Base-by-base conservation (phyloP, 768 basidiomycete species). In the Neoboletus brunneissimus region DNA sequence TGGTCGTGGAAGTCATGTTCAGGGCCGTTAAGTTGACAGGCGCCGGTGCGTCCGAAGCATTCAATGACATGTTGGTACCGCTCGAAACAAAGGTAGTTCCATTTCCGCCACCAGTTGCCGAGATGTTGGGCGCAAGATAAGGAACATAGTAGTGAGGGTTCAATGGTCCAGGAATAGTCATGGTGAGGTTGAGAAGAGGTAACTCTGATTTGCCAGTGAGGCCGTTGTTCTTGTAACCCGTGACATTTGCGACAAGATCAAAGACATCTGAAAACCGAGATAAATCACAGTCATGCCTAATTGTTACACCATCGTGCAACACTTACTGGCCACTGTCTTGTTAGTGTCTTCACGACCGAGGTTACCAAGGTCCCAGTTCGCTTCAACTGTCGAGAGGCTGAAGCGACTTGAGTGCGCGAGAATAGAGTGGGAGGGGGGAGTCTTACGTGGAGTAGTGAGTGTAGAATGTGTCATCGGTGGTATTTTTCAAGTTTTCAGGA, bases 301-400 rank as follows among this genome's bases (percentile, higher is more conserved):
- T 9, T 25, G 43, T 15, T 23, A 11, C 12, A 43, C 10, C 13
- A 20, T n/a, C n/a, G n/a, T n/a, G n/a, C n/a, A n/a, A n/a, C n/a
- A 55, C 54, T 51, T 38, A 60, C 60, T 65, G 29, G 48, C 48
- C 31, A 61, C 25, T 11, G 57, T 75, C 72, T 73, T 70, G 69
- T 82, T 82, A 23, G 79, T 79, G 63, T 84, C 82, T 40, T 72
- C 71, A 41, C 83, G 77, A 32, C 84, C 84, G 15, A 86, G 79
- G 23, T 79, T 80, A 43, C 76, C 77, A 35, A 86, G 79, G 12
- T 70, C 67, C 84, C 83, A 86, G 72, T 86, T 86, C 32, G 77
- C 75, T 70, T 85, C 68, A 20, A 86, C 79, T 13, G 84, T 81
- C 18, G 78, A 75, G 51, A 86, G 71, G 27, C 67, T 65, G 32